These are phyloP conservation scores for Alternaria solani DNA, from an alignment of 2,329 filamentous ascomycete species.

Conservation along the genomic window DNA sequence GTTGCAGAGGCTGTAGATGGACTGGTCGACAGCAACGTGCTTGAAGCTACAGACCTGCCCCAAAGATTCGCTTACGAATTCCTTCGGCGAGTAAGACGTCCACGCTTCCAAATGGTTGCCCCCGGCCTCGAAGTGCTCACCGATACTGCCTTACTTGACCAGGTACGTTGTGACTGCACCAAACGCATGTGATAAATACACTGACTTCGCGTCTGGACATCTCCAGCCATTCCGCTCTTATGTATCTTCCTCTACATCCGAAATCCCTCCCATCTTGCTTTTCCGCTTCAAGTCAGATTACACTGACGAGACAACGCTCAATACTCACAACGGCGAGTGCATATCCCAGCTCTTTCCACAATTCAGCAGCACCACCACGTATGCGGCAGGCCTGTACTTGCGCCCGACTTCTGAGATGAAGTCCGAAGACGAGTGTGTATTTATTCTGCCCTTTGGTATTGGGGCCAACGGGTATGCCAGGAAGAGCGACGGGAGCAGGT, in stretches of 20 bases:
- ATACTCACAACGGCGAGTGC: not conserved
- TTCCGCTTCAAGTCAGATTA: conserved; percentile 12
- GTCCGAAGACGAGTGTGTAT: conserved; percentile 20
- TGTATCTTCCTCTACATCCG: not conserved
- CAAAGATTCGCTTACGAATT: conserved; percentile 22
- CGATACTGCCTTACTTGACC: conserved; percentile 3
- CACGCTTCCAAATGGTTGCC: conserved; percentile 25
- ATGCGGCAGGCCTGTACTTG: conserved; percentile 28
- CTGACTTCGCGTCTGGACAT: too few relatives aligned
- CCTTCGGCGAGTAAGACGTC: conserved; percentile 13
- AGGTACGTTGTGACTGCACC: too few relatives aligned
- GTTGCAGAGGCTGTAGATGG: not conserved
- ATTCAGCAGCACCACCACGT: conserved; percentile 1
- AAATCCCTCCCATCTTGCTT: conserved; percentile 10
- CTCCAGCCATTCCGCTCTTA: conserved; percentile 15
- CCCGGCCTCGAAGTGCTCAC: conserved; percentile 21
- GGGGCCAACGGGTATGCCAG: too few relatives aligned
- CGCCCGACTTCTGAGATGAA: not conserved
- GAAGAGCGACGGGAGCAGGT: too few relatives aligned
- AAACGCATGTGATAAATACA: too few relatives aligned
- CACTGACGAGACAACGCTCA: not conserved
- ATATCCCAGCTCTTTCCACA: not conserved
- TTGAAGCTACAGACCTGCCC: conserved; percentile 7
- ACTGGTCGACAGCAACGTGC: not conserved
- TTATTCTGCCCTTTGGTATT: conserved; percentile 24